A percentile compares a stretch with the other conserved stretches of the same genome.
These are phyloP conservation scores for Tetragonia tetragonoides DNA, from an alignment of 148 eudicot species.

Conservation along the genomic window DNA sequence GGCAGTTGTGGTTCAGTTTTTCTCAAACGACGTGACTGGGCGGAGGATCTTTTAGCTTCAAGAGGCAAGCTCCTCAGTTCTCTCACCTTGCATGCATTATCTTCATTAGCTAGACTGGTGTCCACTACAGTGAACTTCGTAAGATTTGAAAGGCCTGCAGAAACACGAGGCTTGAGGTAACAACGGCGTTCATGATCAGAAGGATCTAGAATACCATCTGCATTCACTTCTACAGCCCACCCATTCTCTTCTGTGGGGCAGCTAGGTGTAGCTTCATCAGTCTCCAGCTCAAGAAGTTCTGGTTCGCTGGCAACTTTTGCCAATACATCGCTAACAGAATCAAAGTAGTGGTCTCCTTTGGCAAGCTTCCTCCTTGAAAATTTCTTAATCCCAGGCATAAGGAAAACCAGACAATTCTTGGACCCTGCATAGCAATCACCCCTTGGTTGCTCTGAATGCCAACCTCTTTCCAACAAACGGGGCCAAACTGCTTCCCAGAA, in stretches of 20 bases:
- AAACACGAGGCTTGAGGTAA: constrained; percentile 45
- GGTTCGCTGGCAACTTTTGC: constrained; percentile 65
- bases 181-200: constrained; percentile 39
- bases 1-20: constrained; percentile 9
- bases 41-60: constrained; percentile 27
- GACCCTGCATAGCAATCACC: constrained; percentile 33
- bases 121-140: constrained; percentile 50
- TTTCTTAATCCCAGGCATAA: constrained; percentile 67
- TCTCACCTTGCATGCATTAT: constrained; percentile 31
- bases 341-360: constrained; percentile 81
- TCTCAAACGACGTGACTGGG: constrained; percentile 5
- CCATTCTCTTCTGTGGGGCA: constrained; percentile 36
- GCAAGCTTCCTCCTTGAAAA: constrained; percentile 67
- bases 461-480: constrained; percentile 83
- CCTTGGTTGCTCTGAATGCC: constrained; percentile 85
- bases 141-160: constrained; percentile 23
- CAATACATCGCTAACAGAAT: constrained; percentile 65
- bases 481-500: constrained; percentile 99
- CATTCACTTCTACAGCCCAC: constrained; percentile 27
- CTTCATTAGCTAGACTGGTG: constrained; percentile 42
- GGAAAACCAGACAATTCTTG: constrained; percentile 65
- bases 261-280: constrained; percentile 32
- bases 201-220: constrained; percentile 30
- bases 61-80: constrained; percentile 44
- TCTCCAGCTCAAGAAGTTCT: constrained; percentile 54